Percentiles rank a stretch among this genome's conserved stretches.
Conservation (phyloP, 2,329 filamentous ascomycete genomes). For the Botrytis porri region DNA sequence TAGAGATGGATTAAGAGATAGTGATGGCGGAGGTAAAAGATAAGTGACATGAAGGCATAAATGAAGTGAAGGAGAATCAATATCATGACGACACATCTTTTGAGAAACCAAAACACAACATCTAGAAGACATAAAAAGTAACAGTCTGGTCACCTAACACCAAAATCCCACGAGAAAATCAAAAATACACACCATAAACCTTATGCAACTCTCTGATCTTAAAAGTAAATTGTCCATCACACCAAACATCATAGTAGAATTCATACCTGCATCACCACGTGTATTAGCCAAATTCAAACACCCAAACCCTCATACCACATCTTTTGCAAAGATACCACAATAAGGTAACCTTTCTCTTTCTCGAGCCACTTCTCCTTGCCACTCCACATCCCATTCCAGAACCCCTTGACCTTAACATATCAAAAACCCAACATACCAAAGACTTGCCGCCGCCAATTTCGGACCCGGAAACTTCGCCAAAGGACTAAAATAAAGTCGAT, state of each 20-base stretch:
- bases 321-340: neutral
- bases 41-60: neutral
- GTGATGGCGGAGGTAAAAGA: neutral
- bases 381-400: accelerated
- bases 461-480: slow-evolving; percentile 16
- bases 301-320: too few relatives aligned
- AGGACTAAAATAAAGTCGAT: slow-evolving; percentile 14
- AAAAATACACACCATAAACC: slow-evolving; percentile 1
- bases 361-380: too few relatives aligned
- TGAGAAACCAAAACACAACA: neutral
- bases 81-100: neutral
- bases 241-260: slow-evolving; percentile 17
- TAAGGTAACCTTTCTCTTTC: too few relatives aligned
- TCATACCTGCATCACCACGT: neutral
- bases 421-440: neutral
- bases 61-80: neutral
- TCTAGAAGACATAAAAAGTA: neutral
- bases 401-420: neutral
- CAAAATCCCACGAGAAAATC: neutral
- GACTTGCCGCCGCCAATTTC: slow-evolving; percentile 8
- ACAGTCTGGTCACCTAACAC: neutral
- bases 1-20: neutral
- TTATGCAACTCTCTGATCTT: slow-evolving; percentile 16
- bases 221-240: neutral
- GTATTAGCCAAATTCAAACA: neutral